These are phyloP conservation scores for Suhomyces coccinellae DNA, from an alignment of 1,139 yeast species.

Conservation along the genomic window DNA sequence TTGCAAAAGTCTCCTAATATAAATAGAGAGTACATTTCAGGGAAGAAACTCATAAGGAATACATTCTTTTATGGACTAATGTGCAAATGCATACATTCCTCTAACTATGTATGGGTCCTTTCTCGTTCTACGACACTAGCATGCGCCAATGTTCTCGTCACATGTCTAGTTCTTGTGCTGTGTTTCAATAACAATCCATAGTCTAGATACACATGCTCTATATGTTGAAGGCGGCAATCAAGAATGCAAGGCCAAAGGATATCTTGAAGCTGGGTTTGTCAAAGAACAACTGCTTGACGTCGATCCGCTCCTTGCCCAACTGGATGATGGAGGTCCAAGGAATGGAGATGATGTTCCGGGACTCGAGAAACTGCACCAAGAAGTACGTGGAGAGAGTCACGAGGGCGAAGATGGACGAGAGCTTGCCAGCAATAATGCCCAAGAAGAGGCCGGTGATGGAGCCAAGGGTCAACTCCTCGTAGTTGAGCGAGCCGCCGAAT, in stretches of 20 bases:
- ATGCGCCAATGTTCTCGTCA: too few species aligned
- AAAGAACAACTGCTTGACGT: slow-evolving; percentile 53
- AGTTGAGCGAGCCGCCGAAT: slow-evolving; percentile 37
- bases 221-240: slow-evolving; percentile 65
- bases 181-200: too few species aligned
- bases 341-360: slow-evolving; percentile 53
- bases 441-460: slow-evolving; percentile 63
- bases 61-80: too few species aligned
- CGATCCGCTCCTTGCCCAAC: slow-evolving; percentile 48
- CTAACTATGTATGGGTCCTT: too few species aligned
- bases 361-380: slow-evolving; percentile 58
- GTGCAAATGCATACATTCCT: too few species aligned
- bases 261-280: slow-evolving; percentile 67
- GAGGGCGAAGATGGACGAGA: slow-evolving; percentile 58
- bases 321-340: slow-evolving; percentile 49
- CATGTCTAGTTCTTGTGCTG: too few species aligned
- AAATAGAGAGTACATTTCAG: too few species aligned
- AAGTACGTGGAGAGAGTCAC: slow-evolving; percentile 52
- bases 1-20: too few species aligned
- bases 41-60: too few species aligned
- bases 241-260: slow-evolving; percentile 57
- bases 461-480: slow-evolving; percentile 68
- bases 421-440: slow-evolving; percentile 67
- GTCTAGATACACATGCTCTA: slow-evolving; percentile 16
- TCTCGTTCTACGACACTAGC: too few species aligned